phyloP scores from a whole-genome alignment of 169 alveolate species.

The Plasmodium adleri region DNA sequence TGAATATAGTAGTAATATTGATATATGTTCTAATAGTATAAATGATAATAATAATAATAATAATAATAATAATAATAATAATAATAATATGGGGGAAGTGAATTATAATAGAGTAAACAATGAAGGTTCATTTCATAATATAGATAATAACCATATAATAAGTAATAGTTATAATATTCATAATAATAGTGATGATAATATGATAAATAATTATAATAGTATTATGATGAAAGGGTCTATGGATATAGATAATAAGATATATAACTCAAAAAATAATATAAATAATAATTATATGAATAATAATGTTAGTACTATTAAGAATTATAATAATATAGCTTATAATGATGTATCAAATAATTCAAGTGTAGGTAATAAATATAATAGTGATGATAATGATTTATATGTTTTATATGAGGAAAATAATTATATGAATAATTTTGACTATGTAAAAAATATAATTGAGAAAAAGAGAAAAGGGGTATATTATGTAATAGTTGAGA shows the following conservation, averaged over 20 bases:
- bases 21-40: no score
- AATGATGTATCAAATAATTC: neutral
- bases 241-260: no score
- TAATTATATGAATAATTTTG: neutral
- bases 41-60: neutral
- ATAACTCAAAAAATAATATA: neutral
- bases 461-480: constrained; percentile 10
- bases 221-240: neutral
- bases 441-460: neutral
- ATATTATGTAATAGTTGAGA: constrained; percentile 14
- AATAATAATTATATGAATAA: neutral
- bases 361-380: neutral
- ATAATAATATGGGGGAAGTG: neutral
- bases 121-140: neutral
- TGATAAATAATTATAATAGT: neutral
- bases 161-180: neutral
- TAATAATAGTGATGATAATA: neutral
- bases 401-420: neutral
- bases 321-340: neutral
- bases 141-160: neutral
- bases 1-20: no score
- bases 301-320: neutral
- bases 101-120: neutral
- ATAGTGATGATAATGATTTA: neutral
- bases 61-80: neutral